Evolutionary conservation across 495 filamentous ascomycete genomes (phyloP).

Genomic region (Niebla homalea): DNA sequence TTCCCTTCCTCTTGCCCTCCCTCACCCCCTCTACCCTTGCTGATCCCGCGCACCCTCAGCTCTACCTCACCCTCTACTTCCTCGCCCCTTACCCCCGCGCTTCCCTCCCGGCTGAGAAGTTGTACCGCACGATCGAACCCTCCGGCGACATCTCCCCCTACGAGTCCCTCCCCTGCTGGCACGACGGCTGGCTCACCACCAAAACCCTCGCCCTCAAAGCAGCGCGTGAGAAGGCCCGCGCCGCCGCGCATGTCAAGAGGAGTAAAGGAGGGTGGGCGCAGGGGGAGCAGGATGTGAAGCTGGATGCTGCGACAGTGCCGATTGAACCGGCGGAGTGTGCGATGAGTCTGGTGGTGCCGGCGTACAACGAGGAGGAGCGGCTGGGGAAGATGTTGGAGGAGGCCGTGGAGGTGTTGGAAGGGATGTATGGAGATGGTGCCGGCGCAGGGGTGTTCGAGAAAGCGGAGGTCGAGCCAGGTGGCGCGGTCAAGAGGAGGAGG

Average conservation of each 20-base stretch:
- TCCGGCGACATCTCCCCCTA: slow-evolving; percentile 46
- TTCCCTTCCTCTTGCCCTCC: not conserved
- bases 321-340: slow-evolving; percentile 44
- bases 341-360: slow-evolving; percentile 85
- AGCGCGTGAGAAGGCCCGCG: not conserved
- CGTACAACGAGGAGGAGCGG: slow-evolving; percentile 85
- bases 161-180: slow-evolving; percentile 69
- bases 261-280: not conserved
- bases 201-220: slow-evolving; percentile 22
- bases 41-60: slow-evolving; percentile 27
- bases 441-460: slow-evolving; percentile 8
- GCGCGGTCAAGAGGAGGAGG: not conserved
- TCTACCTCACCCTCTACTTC: slow-evolving; percentile 56
- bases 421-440: slow-evolving; percentile 46
- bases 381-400: slow-evolving; percentile 77
- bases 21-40: not conserved
- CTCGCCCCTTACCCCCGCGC: slow-evolving; percentile 71
- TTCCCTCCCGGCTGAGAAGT: slow-evolving; percentile 66
- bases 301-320: slow-evolving; percentile 30
- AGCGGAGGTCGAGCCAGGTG: not conserved
- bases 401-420: slow-evolving; percentile 72
- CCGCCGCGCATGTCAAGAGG: too few relatives aligned
- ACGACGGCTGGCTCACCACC: slow-evolving; percentile 50
- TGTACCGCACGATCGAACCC: slow-evolving; percentile 60
- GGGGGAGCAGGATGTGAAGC: slow-evolving; percentile 1